Conservation (phyloP, 345 rosid species). For the Gossypium herbaceum region DNA sequence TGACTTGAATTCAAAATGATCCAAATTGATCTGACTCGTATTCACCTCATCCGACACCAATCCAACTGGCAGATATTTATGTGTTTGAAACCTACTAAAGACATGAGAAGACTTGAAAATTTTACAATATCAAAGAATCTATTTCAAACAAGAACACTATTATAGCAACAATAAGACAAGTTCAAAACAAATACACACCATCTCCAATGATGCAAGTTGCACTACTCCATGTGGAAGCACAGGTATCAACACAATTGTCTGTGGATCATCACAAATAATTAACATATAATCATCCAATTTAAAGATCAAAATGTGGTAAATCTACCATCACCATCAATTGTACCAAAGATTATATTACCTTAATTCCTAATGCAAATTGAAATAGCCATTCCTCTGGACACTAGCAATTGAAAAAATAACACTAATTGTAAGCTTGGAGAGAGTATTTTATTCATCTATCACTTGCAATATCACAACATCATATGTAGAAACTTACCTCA, state of each 20-base stretch:
- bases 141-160: not conserved
- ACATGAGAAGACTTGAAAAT: too few species aligned
- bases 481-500: constrained; percentile 31
- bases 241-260: constrained; percentile 54
- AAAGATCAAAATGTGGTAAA: not conserved
- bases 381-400: constrained; percentile 62
- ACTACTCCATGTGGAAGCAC: constrained; percentile 52
- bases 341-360: constrained; percentile 35
- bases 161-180: not conserved
- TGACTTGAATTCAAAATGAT: too few species aligned
- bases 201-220: constrained; percentile 53
- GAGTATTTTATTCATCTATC: not conserved
- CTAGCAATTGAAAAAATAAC: constrained; percentile 29
- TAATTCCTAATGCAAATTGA: constrained; percentile 53
- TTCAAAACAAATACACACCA: constrained; percentile 33
- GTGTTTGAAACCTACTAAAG: too few species aligned
- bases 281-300: constrained; percentile 7
- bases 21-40: too few species aligned
- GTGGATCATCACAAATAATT: constrained; percentile 18
- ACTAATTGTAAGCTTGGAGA: not conserved
- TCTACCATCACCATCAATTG: not conserved
- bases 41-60: too few species aligned
- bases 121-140: too few species aligned
- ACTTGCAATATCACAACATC: not conserved
- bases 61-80: too few species aligned